phyloP scores from a whole-genome alignment of 768 basidiomycete genomes.

The Rhizopogon vesiculosus region DNA sequence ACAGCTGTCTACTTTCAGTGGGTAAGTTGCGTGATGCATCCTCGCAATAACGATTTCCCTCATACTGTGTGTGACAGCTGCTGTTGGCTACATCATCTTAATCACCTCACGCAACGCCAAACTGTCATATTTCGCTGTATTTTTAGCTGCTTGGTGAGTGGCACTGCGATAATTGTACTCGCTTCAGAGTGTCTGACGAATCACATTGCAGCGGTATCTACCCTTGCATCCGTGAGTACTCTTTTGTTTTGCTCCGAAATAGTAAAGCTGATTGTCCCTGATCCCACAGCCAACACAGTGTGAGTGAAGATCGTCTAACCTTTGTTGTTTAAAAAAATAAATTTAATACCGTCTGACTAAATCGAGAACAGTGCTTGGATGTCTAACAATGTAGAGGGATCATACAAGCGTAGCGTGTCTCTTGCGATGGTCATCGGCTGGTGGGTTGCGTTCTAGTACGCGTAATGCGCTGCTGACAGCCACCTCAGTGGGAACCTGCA shows the following conservation, averaged over 20 bases:
- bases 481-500: slow-evolving; percentile 60
- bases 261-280: neutral
- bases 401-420: slow-evolving; percentile 70
- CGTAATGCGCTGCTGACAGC: neutral
- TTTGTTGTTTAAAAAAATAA: too few relatives aligned
- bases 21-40: slow-evolving; percentile 13
- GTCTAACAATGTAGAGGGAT: slow-evolving; percentile 70
- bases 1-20: slow-evolving; percentile 21
- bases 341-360: neutral
- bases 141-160: slow-evolving; percentile 60
- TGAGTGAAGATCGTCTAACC: slow-evolving; percentile 20
- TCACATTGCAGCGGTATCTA: slow-evolving; percentile 56
- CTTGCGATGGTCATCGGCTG: slow-evolving; percentile 67
- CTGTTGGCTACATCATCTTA: slow-evolving; percentile 66
- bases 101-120: slow-evolving; percentile 55
- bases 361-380: slow-evolving; percentile 39
- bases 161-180: neutral
- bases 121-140: slow-evolving; percentile 70
- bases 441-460: slow-evolving; percentile 28
- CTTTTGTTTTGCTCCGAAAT: neutral
- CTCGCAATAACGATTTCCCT: slow-evolving; percentile 3
- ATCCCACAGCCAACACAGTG: slow-evolving; percentile 53
- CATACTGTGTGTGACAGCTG: slow-evolving; percentile 30
- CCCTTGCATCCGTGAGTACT: slow-evolving; percentile 58
- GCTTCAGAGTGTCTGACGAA: neutral